Conservation (phyloP, 257 asterid genomes). For the Ehretia macrophylla region DNA sequence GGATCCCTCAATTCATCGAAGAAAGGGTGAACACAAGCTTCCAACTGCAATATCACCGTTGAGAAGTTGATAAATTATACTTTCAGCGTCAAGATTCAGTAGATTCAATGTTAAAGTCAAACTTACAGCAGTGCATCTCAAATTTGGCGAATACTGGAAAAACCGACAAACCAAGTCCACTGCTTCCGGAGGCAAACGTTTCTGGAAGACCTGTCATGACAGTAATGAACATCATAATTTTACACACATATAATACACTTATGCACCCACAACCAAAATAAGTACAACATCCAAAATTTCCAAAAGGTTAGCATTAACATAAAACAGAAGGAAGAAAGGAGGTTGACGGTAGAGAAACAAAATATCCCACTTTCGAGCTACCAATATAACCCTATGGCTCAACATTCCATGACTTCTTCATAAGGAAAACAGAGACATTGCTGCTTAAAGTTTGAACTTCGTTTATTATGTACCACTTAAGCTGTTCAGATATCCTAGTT, state of each 20-base stretch:
- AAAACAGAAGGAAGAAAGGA: too few relatives aligned
- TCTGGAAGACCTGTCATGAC: slow-evolving; percentile 79
- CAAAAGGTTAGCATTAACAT: too few relatives aligned
- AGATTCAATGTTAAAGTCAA: slow-evolving; percentile 18
- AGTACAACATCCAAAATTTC: too few relatives aligned
- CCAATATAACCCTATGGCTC: too few relatives aligned
- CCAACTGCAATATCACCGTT: slow-evolving; percentile 55
- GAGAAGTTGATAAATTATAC: background rate
- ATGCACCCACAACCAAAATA: too few relatives aligned
- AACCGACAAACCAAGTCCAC: slow-evolving; percentile 90
- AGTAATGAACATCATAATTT: background rate
- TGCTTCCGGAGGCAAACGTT: slow-evolving; percentile 96
- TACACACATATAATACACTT: background rate
- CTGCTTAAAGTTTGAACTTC: too few relatives aligned
- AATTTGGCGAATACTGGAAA: slow-evolving; percentile 94
- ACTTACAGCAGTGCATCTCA: slow-evolving; percentile 98
- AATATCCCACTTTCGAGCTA: too few relatives aligned
- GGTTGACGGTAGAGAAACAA: too few relatives aligned
- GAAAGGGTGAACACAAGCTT: slow-evolving; percentile 97
- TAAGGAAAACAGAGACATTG: too few relatives aligned
- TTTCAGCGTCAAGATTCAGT: slow-evolving; percentile 8
- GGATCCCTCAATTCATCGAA: slow-evolving; percentile 92
- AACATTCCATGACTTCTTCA: too few relatives aligned
- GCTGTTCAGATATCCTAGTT: too few relatives aligned
- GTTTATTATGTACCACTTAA: too few relatives aligned